A percentile compares a stretch with the other conserved stretches of the same genome.
Evolutionary conservation across 192 early-diverging fungal genomes (phyloP).

Genomic region (Gaertneriomyces sp.): DNA sequence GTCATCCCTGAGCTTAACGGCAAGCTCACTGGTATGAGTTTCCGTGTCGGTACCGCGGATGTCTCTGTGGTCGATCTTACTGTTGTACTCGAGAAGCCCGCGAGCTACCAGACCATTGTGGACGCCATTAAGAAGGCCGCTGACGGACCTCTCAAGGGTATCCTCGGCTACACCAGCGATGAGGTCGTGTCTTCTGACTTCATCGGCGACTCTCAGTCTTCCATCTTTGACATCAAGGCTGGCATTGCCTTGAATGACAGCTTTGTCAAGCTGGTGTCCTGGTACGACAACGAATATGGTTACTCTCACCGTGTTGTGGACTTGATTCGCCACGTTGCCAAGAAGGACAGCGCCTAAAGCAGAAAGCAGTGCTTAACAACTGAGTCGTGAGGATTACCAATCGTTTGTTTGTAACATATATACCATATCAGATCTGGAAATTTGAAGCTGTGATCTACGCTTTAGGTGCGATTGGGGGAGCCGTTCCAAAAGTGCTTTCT

Average conservation of each 20-base stretch:
- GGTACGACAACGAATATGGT: conserved; percentile 85
- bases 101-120: conserved; percentile 90
- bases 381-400: no score
- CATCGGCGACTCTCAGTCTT: conserved; percentile 83
- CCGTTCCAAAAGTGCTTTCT: no score
- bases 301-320: conserved; percentile 91
- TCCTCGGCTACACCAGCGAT: conserved; percentile 91
- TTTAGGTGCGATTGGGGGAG: no score
- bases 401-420: no score
- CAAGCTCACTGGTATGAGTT: conserved; percentile 98
- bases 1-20: conserved; percentile 91
- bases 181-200: conserved; percentile 95
- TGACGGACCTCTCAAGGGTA: conserved; percentile 78
- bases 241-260: conserved; percentile 89
- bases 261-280: conserved; percentile 95
- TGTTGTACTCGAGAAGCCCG: conserved; percentile 82
- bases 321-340: conserved; percentile 62
- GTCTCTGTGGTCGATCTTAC: conserved; percentile 98
- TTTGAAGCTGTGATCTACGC: no score
- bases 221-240: conserved; percentile 94
- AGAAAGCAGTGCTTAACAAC: no score
- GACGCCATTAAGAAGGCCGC: conserved; percentile 79
- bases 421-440: no score
- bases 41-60: conserved; percentile 91
- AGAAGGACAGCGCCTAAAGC: background rate